Conservation (phyloP, 2,329 filamentous ascomycete genomes). For the Polychaeton citri region DNA sequence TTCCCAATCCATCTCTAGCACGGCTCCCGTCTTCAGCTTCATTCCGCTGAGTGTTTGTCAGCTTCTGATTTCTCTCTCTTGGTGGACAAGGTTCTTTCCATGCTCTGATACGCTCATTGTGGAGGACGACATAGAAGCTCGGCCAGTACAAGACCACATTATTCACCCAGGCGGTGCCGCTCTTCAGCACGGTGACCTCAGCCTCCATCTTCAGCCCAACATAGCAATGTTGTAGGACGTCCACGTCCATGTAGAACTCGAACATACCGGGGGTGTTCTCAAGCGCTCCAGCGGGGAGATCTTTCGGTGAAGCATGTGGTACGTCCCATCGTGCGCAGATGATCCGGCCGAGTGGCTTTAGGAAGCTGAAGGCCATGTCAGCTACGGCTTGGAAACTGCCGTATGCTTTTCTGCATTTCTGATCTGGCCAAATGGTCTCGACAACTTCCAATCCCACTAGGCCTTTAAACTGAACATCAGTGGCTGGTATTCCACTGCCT, state of each 20-base stretch:
- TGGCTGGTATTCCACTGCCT: background rate
- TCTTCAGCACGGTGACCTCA: constrained; percentile 15
- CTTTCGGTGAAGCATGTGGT: constrained; percentile 19
- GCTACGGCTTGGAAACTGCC: background rate
- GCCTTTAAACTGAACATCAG: background rate
- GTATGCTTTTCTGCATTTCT: background rate
- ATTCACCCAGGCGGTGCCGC: constrained; percentile 24
- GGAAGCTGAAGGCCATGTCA: constrained; percentile 18
- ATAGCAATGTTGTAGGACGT: constrained; percentile 43
- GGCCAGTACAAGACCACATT: constrained; percentile 24
- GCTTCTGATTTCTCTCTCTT: constrained; percentile 14
- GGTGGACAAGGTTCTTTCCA: constrained; percentile 15
- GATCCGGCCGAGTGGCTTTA: constrained; percentile 41
- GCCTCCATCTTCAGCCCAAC: constrained; percentile 41
- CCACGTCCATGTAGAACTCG: constrained; percentile 55
- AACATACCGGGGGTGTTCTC: constrained; percentile 16
- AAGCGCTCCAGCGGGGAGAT: constrained; percentile 11
- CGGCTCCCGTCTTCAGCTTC: constrained; percentile 1
- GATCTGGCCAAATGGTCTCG: background rate
- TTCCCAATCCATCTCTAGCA: constrained; percentile 1
- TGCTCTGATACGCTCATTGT: constrained; percentile 28
- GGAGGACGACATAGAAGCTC: constrained; percentile 31
- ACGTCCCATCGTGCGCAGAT: constrained; percentile 37
- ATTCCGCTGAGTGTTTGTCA: constrained; percentile 5
- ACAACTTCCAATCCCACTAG: background rate